Conservation (phyloP, 495 filamentous ascomycete species). For the Penicillium antarcticum region DNA sequence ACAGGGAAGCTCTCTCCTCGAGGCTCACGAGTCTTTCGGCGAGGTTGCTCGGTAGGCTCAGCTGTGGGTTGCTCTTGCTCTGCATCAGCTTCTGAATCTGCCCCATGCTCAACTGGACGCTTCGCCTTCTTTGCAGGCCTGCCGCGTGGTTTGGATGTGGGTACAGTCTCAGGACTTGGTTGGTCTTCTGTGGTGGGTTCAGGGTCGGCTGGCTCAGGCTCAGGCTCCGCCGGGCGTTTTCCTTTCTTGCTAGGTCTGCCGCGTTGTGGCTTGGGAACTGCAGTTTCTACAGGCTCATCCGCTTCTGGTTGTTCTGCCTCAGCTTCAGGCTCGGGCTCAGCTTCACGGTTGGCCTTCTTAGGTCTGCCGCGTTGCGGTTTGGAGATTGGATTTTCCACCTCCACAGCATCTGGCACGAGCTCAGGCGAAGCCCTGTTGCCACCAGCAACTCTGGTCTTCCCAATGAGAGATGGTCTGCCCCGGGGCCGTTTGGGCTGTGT, state of each 20-base stretch:
- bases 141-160: slow-evolving; percentile 16
- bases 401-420: background rate
- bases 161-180: background rate
- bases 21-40: slow-evolving; percentile 26
- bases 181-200: background rate
- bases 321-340: slow-evolving; percentile 8
- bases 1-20: slow-evolving; percentile 44
- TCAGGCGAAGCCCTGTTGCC: background rate
- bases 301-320: slow-evolving; percentile 2
- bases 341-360: background rate
- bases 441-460: background rate
- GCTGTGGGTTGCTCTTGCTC: slow-evolving; percentile 6
- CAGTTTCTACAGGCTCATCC: background rate
- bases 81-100: slow-evolving; percentile 2
- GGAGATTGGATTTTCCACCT: background rate
- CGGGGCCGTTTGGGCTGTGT: background rate
- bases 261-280: slow-evolving; percentile 2
- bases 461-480: slow-evolving; percentile 4
- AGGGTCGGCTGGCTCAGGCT: background rate
- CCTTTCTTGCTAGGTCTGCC: background rate
- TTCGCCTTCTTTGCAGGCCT: slow-evolving; percentile 15
- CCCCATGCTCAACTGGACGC: slow-evolving; percentile 7
- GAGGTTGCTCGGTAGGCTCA: slow-evolving; percentile 14
- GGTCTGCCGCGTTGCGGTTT: slow-evolving; percentile 6
- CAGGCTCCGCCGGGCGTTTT: slow-evolving; percentile 3